These are phyloP conservation scores for Microdochium paspali DNA, from an alignment of 2,329 filamentous ascomycete genomes.

Conservation along the genomic window DNA sequence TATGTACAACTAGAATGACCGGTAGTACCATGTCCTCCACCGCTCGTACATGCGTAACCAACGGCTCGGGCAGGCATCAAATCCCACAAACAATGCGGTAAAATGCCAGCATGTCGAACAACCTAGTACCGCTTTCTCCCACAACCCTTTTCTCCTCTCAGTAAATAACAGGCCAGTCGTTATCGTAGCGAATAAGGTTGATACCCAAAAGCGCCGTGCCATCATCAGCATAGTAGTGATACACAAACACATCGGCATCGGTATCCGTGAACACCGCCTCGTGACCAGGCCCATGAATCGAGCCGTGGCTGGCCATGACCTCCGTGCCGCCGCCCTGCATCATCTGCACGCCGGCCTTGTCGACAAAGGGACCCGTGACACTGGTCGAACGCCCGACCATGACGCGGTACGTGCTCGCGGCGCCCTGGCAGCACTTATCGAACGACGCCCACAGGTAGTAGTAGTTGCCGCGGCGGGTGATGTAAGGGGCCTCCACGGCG, in stretches of 20 bases:
- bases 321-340: slow-evolving; percentile 45
- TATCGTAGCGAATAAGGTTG: not conserved
- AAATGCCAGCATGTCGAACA: too few species aligned
- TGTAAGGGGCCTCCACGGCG: slow-evolving; percentile 18
- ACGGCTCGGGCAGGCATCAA: too few species aligned
- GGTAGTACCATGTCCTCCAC: too few species aligned
- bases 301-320: slow-evolving; percentile 46
- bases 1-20: too few species aligned
- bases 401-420: slow-evolving; percentile 55
- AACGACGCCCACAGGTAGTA: slow-evolving; percentile 47
- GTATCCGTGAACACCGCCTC: slow-evolving; percentile 47
- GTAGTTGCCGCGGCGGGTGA: slow-evolving; percentile 44
- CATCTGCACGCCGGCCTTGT: slow-evolving; percentile 43
- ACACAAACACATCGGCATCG: slow-evolving; percentile 41
- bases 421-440: slow-evolving; percentile 52
- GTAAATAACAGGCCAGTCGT: not conserved
- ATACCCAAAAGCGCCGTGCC: not conserved
- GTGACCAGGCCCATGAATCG: slow-evolving; percentile 53
- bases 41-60: too few species aligned
- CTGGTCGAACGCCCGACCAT: slow-evolving; percentile 48
- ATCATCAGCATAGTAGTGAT: slow-evolving; percentile 46
- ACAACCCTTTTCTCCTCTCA: not conserved
- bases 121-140: too few species aligned
- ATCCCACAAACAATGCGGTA: too few species aligned
- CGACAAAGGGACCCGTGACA: slow-evolving; percentile 45